Base-by-base conservation (phyloP, 257 asterid species). In the Fraxinus pennsylvanica region DNA sequence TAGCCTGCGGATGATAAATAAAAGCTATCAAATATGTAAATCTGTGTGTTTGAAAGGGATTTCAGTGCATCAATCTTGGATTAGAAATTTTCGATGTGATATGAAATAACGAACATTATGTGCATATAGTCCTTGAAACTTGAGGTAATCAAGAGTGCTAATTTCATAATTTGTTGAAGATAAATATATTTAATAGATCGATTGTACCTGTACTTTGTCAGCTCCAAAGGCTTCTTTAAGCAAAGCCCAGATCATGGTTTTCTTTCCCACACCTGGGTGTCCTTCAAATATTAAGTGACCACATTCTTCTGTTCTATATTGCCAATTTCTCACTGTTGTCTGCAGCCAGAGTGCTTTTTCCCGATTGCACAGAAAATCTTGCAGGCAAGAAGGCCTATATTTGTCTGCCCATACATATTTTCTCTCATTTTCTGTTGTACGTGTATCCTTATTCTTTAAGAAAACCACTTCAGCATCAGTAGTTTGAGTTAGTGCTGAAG, bases 321-420 rank as follows among this genome's bases (percentile, higher is more conserved):
- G 74, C 86, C 87, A 87, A 57, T 54, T 77, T 72, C 84, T 82
- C 73, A 90, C 91, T 47, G 74, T 32, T 7, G 80, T 59, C 72
- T 84, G 84, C 52, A 91, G 86, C 86, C 86, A 83, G 13, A 81
- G 84, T 9, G 97, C 97, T 65, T 80, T 90, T 41, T 57, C 79
- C 79, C 79, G 80, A 45, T 91, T 91, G 92, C 96, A 92, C 36
- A 90, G 74, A 82, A 92, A 91, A 52, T 92, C 92, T 61, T 85
- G 77, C 81, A 91, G 81, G 77, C 79, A 61, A 35, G 63, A 57
- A 9, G 97, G 97, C 69, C 97, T 85, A 65, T 90, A 90, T 67
- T 41, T 87, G 71, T 90, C 92, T 3, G 97, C 90, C 97, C 97
- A 91, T 12, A 61, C 19, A 41, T 81, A 89, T 75, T 59, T 74